Percentiles rank a stretch among this genome's conserved stretches.
Conservation (phyloP, 2,329 filamentous ascomycete species). For the Exophiala bonariae region DNA sequence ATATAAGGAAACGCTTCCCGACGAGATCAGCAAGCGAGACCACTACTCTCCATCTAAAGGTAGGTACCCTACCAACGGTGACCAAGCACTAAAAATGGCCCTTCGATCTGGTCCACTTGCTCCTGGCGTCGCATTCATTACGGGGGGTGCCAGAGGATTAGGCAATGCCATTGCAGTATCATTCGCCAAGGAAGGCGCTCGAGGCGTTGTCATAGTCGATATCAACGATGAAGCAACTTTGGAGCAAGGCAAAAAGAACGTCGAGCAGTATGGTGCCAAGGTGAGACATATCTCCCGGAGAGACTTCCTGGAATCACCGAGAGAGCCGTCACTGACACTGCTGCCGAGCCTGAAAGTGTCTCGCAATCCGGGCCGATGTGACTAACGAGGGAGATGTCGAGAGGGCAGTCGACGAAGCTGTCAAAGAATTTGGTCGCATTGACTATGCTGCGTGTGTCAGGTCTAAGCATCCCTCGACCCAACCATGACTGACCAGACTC, state of each 20-base stretch:
- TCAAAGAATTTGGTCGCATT: slow-evolving; percentile 47
- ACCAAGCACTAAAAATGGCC: slow-evolving; percentile 6
- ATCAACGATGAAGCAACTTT: slow-evolving; percentile 20
- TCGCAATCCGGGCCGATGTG: slow-evolving; percentile 23
- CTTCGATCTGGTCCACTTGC: slow-evolving; percentile 16
- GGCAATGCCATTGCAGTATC: slow-evolving; percentile 38
- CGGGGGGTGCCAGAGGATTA: slow-evolving; percentile 37
- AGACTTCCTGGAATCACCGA: too few relatives aligned
- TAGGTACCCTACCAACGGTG: too few relatives aligned
- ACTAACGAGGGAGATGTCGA: slow-evolving; percentile 21
- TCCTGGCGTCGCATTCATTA: slow-evolving; percentile 35
- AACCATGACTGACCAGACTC: not conserved
- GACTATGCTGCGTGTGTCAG: slow-evolving; percentile 72
- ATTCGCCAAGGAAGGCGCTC: slow-evolving; percentile 36
- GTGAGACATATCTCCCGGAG: slow-evolving; percentile 8
- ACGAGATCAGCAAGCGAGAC: too few relatives aligned
- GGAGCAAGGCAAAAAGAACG: slow-evolving; percentile 12
- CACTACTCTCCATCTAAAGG: too few relatives aligned
- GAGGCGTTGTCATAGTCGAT: slow-evolving; percentile 36
- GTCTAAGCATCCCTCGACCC: not conserved
- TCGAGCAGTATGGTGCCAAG: slow-evolving; percentile 18
- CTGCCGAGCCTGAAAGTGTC: too few relatives aligned
- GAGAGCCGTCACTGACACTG: too few relatives aligned
- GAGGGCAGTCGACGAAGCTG: slow-evolving; percentile 15
- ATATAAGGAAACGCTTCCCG: too few relatives aligned